Percentiles rank a stretch among this genome's conserved stretches.
phyloP scores from a whole-genome alignment of 768 basidiomycete species.

The Kwoniella sp. region DNA sequence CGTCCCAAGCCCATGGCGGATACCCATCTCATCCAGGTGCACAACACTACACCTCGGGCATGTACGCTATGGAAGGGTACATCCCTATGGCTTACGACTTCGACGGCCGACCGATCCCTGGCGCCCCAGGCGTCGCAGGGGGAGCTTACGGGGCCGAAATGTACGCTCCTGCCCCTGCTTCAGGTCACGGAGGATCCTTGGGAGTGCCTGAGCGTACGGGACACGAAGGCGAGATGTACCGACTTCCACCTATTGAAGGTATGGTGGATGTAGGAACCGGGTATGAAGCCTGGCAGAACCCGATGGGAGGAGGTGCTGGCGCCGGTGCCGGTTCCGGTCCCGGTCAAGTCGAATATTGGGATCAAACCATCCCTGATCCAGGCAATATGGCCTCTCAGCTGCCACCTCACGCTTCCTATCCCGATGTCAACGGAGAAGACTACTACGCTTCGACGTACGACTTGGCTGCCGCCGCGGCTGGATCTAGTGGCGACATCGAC shows the following conservation, averaged over 20 bases:
- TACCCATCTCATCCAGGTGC: not conserved
- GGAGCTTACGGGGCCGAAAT: slow-evolving; percentile 5
- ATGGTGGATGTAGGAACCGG: slow-evolving; percentile 12
- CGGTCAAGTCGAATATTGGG: slow-evolving; percentile 20
- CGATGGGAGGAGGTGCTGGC: not conserved
- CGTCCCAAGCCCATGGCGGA: not conserved
- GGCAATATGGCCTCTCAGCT: not conserved
- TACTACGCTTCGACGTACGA: slow-evolving; percentile 9
- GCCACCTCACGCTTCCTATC: not conserved
- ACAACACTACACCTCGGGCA: slow-evolving; percentile 2
- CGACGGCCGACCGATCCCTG: slow-evolving; percentile 29
- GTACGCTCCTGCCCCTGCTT: slow-evolving; percentile 5
- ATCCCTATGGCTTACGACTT: slow-evolving; percentile 38
- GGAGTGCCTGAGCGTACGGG: not conserved
- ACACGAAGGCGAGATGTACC: slow-evolving; percentile 32
- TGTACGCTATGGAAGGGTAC: slow-evolving; percentile 20
- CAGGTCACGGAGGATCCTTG: not conserved
- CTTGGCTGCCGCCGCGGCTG: not conserved
- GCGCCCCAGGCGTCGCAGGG: not conserved
- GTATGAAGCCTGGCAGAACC: slow-evolving; percentile 16
- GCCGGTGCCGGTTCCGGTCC: not conserved
- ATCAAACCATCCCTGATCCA: slow-evolving; percentile 6
- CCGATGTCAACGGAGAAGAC: slow-evolving; percentile 8
- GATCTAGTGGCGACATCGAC: not conserved
- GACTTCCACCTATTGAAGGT: slow-evolving; percentile 38